Evolutionary conservation across 2,329 filamentous ascomycete genomes (phyloP).

Genomic region (Hymenoscyphus fraxineus): DNA sequence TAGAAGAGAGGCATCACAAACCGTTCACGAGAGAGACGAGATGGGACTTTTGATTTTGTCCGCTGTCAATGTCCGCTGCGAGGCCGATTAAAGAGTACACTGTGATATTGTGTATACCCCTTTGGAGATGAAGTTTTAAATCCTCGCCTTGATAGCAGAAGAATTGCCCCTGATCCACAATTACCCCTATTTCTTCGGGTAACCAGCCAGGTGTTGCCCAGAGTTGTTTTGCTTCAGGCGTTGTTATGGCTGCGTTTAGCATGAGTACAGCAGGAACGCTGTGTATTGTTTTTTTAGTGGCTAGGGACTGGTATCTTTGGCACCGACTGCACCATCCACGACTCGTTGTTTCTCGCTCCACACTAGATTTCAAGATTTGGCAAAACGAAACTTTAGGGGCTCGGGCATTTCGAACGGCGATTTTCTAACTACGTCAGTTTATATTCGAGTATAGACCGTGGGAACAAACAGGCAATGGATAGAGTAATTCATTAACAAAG

Average conservation of each 20-base stretch:
- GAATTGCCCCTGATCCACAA: slow-evolving; percentile 86
- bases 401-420: slow-evolving; percentile 46
- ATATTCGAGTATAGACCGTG: not conserved
- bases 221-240: slow-evolving; percentile 68
- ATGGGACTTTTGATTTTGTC: slow-evolving; percentile 81
- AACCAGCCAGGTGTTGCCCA: slow-evolving; percentile 92
- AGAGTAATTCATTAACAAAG: slow-evolving; percentile 81
- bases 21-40: slow-evolving; percentile 89
- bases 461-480: slow-evolving; percentile 50
- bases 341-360: slow-evolving; percentile 83
- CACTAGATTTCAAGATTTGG: slow-evolving; percentile 84
- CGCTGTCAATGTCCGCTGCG: slow-evolving; percentile 84
- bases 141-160: slow-evolving; percentile 95
- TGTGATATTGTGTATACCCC: slow-evolving; percentile 73
- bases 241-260: slow-evolving; percentile 76
- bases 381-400: slow-evolving; percentile 68
- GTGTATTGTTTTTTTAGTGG: slow-evolving; percentile 79
- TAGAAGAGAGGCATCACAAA: slow-evolving; percentile 35
- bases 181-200: slow-evolving; percentile 89
- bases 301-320: slow-evolving; percentile 82
- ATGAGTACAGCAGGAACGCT: slow-evolving; percentile 81
- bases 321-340: slow-evolving; percentile 93
- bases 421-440: slow-evolving; percentile 40
- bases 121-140: slow-evolving; percentile 70
- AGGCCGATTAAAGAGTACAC: slow-evolving; percentile 91